Percentiles rank a stretch among this genome's conserved stretches.
These are phyloP conservation scores for Xerocomus spinulosus DNA, from an alignment of 768 basidiomycete genomes.

Conservation along the genomic window DNA sequence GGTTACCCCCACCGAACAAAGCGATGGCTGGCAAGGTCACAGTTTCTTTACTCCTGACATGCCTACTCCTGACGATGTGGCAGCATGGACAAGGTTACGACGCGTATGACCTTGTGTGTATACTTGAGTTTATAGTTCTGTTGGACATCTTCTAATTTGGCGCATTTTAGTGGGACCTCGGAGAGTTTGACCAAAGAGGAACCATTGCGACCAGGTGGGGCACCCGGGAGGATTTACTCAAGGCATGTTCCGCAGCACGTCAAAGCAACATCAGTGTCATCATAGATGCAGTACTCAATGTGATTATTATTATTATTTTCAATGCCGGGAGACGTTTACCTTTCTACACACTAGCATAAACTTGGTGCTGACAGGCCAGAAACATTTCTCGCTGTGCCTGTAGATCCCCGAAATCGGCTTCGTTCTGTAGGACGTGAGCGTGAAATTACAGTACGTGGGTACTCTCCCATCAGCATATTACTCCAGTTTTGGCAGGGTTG, in stretches of 20 bases:
- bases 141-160: not conserved
- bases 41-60: not conserved
- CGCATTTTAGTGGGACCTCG: slow-evolving; percentile 70
- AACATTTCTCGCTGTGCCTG: slow-evolving; percentile 62
- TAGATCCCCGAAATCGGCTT: slow-evolving; percentile 63
- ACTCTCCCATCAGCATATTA: not conserved
- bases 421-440: slow-evolving; percentile 52
- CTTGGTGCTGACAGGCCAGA: slow-evolving; percentile 79
- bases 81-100: slow-evolving; percentile 78
- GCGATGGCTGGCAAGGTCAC: slow-evolving; percentile 53
- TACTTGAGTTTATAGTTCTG: too few relatives aligned
- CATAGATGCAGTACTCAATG: slow-evolving; percentile 88
- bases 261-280: slow-evolving; percentile 67
- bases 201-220: slow-evolving; percentile 79
- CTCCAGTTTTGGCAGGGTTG: slow-evolving; percentile 50
- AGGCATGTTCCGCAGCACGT: slow-evolving; percentile 64
- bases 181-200: slow-evolving; percentile 79
- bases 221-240: slow-evolving; percentile 70
- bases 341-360: slow-evolving; percentile 54
- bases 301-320: slow-evolving; percentile 30
- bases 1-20: slow-evolving; percentile 83
- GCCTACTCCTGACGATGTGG: slow-evolving; percentile 4
- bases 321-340: slow-evolving; percentile 5
- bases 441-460: slow-evolving; percentile 57
- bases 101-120: slow-evolving; percentile 73